Evolutionary conservation across 176 grass and related monocot genomes (phyloP), one percentile per base, ranked within the genome.

Genomic region (Dactylis glomerata): DNA sequence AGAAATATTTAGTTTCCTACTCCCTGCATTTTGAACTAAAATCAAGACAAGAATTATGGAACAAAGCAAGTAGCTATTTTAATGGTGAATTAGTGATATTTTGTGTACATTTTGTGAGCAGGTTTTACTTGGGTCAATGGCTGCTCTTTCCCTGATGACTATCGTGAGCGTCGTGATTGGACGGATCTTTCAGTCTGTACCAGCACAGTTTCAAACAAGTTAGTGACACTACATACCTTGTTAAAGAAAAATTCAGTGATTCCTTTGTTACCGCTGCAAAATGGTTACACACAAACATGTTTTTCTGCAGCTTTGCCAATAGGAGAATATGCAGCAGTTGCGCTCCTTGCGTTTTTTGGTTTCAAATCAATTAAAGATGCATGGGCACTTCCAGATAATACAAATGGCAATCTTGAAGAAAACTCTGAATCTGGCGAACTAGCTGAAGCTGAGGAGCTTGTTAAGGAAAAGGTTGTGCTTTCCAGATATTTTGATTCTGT

Each of bases 341-440:
- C 93, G 38, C 87, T 98, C 14, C 89, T 98, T 22, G 85, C 96
- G 73, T 94, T 98, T 72, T 98, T 95, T 83, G 96, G 96, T 71
- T 83, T 95, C 23, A 98, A 95, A 34, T 98, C 96, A 83, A 98
- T 98, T 83, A 98, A 87, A 92, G 92, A 98, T 92, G 92, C 93
- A 58, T 91, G 86, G 87, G 89, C 76, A 75, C 80, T 95, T 83
- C 91, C 93, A 75, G 88, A 90, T 63, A 75, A 67, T 44, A 40
- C 61, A 7, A 92, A 73, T 24, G 84, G 42, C 20, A 79, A 90
- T 14, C 44, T 63, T 70, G 49, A 92, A 19, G 86, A 89, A 28
- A 94, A 55, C 69, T 76, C 87, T 67, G 92, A 98, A 87, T 86
- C 91, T 64, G 96, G 96, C 5, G 96, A 98, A 74, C 72, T 98